phyloP scores from a whole-genome alignment of 2,329 filamentous ascomycete genomes.

The Chalaropsis ovoidea region DNA sequence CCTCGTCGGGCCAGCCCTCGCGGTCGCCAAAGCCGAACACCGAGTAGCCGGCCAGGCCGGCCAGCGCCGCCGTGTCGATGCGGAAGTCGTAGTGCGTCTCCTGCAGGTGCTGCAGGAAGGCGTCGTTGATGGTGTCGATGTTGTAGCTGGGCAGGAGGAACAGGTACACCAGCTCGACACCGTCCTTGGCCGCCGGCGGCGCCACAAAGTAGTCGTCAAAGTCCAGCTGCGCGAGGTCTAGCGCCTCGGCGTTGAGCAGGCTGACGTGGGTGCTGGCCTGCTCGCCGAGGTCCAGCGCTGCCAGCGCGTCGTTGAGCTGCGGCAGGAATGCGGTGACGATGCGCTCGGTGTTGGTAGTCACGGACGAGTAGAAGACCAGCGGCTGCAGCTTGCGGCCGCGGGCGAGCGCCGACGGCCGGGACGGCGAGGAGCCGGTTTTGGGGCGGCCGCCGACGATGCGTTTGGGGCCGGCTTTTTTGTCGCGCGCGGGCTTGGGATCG shows the following conservation, averaged over 20 bases:
- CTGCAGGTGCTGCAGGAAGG: constrained; percentile 72
- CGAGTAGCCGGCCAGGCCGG: constrained; percentile 68
- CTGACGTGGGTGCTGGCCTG: constrained; percentile 27
- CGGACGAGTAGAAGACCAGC: constrained; percentile 78
- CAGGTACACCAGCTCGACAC: constrained; percentile 66
- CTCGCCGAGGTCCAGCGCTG: constrained; percentile 34
- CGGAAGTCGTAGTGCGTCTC: constrained; percentile 96
- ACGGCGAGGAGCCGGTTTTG: constrained; percentile 27
- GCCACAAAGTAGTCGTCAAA: constrained; percentile 87
- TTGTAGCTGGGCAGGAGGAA: constrained; percentile 86
- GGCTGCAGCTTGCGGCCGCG: constrained; percentile 50
- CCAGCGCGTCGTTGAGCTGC: constrained; percentile 43
- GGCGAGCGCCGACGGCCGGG: constrained; percentile 27
- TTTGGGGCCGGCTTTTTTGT: constrained; percentile 32
- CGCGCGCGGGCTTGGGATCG: constrained; percentile 29
- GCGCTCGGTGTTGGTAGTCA: constrained; percentile 73
- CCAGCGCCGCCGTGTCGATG: constrained; percentile 79
- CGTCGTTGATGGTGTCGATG: constrained; percentile 84
- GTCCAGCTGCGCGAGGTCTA: constrained; percentile 77
- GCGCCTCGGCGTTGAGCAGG: constrained; percentile 51
- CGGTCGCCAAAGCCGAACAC: constrained; percentile 90
- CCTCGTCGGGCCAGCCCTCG: constrained; percentile 84
- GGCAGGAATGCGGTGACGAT: constrained; percentile 56
- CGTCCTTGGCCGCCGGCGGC: constrained; percentile 50
- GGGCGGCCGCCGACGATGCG: constrained; percentile 41